These are phyloP conservation scores for Filosporella fistucella DNA, from an alignment of 495 filamentous ascomycete genomes.

Conservation along the genomic window DNA sequence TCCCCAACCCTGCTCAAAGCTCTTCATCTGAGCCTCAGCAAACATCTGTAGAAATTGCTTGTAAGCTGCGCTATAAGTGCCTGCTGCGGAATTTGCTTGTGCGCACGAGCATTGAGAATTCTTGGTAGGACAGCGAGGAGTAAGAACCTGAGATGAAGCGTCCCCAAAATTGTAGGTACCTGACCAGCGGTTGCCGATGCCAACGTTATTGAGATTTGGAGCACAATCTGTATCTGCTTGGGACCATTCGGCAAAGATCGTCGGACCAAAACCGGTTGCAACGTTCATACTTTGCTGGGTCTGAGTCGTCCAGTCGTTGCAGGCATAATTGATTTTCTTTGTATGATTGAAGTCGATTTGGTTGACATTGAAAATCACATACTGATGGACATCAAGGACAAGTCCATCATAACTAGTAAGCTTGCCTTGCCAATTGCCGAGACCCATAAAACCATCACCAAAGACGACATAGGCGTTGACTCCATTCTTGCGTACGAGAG, in stretches of 20 bases:
- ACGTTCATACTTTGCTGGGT: conserved; percentile 63
- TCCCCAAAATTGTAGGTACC: conserved; percentile 64
- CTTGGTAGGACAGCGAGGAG: conserved; percentile 66
- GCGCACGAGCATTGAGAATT: conserved; percentile 62
- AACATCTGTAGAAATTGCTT: conserved; percentile 85
- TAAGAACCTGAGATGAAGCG: conserved; percentile 45
- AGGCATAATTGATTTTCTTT: conserved; percentile 77
- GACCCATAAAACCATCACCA: conserved; percentile 80
- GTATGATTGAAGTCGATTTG: conserved; percentile 71
- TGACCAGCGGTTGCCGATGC: conserved; percentile 84
- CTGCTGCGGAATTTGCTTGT: conserved; percentile 67
- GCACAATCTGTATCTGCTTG: conserved; percentile 98
- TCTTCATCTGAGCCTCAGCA: conserved; percentile 91
- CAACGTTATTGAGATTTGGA: conserved; percentile 82
- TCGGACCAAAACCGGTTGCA: conserved; percentile 84
- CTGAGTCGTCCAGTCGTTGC: conserved; percentile 79
- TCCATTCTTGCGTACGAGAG: conserved; percentile 65
- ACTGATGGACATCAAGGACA: conserved; percentile 91
- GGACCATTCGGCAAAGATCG: conserved; percentile 96
- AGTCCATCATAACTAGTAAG: conserved; percentile 52
- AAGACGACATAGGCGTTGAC: conserved; percentile 63
- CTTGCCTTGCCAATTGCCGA: conserved; percentile 71
- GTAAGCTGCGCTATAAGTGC: conserved; percentile 65
- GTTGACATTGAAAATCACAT: conserved; percentile 79
- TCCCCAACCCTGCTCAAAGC: conserved; percentile 86